A percentile compares a stretch with the other conserved stretches of the same genome.
phyloP scores from a whole-genome alignment of 805 yeast species.

The Pichia nakasei region DNA sequence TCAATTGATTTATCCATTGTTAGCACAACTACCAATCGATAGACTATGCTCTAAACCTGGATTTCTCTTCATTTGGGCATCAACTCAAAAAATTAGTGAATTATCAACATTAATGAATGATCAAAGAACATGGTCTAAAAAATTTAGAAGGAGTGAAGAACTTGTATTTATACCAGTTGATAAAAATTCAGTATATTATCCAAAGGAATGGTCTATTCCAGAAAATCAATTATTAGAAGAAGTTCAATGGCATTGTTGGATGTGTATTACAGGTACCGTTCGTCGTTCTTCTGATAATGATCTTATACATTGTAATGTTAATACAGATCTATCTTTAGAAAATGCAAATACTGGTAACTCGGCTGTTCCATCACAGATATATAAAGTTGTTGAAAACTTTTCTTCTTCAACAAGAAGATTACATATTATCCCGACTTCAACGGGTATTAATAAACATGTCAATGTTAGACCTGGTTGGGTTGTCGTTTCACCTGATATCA shows the following conservation, averaged over 20 bases:
- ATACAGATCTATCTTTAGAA: slow-evolving; percentile 80
- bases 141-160: slow-evolving; percentile 85
- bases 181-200: slow-evolving; percentile 55
- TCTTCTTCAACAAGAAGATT: slow-evolving; percentile 72
- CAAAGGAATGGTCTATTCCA: slow-evolving; percentile 37
- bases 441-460: slow-evolving; percentile 58
- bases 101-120: slow-evolving; percentile 40
- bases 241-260: slow-evolving; percentile 95
- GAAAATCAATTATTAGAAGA: slow-evolving; percentile 50
- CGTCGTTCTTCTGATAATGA: slow-evolving; percentile 77
- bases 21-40: slow-evolving; percentile 61
- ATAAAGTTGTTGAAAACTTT: slow-evolving; percentile 81
- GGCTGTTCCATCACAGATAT: slow-evolving; percentile 67
- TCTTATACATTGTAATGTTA: slow-evolving; percentile 84
- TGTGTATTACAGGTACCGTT: slow-evolving; percentile 94
- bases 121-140: slow-evolving; percentile 37
- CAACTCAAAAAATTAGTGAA: slow-evolving; percentile 61
- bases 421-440: slow-evolving; percentile 71
- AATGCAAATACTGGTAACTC: slow-evolving; percentile 31
- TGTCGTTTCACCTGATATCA: slow-evolving; percentile 73
- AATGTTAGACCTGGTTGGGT: slow-evolving; percentile 85
- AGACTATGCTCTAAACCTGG: slow-evolving; percentile 79
- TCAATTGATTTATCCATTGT: slow-evolving; percentile 54
- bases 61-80: slow-evolving; percentile 80
- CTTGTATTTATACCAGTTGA: slow-evolving; percentile 72